Evolutionary conservation across 2,329 filamentous ascomycete genomes (phyloP), one percentile per base, ranked within the genome.

Genomic region (Truncatella angustata): DNA sequence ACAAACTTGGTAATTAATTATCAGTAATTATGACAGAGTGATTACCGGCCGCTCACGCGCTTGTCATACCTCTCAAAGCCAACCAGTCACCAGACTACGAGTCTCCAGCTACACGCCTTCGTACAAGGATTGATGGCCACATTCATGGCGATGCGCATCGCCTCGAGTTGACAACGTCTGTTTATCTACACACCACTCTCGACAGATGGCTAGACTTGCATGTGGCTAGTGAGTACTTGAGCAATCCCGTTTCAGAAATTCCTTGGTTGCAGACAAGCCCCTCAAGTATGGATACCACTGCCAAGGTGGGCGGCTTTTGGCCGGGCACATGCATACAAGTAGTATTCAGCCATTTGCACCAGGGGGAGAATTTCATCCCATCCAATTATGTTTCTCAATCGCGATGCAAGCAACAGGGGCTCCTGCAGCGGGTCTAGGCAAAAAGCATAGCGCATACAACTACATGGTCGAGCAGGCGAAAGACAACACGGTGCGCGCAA

Each of bases 141-240:
- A 16, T 18, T 39, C 14, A 18, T 39, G 20, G 36, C 20, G 39
- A 43, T 43, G 5, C 14, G 20, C 20, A 40, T 18, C 37, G 9
- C 16, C n/a, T 7, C 23, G 20, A 4, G 20, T 24, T 18, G 26
- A 32, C 7, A n/a, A 32, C 4, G 10, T 32, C 7, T 4, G 40
- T 18, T 34, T 35, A 46, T 26, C 43, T n/a, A 34, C 43, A 32
- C 43, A 46, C 26, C 26, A 32, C 16, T 20, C 26, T 12, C n/a
- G n/a, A n/a, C n/a, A n/a, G n/a, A n/a, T n/a, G 24, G 14, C 16
- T 11, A 20, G 43, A 20, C 12, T 5, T 4, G 32, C n/a, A 5
- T 46, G 30, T 46, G 43, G 43, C 43, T 46, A 28, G 26, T 34
- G 43, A 32, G 43, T 21, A 46, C 28, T 34, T 46, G 43, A 34